phyloP scores from a whole-genome alignment of 148 eudicot species.

The Drosera capensis region DNA sequence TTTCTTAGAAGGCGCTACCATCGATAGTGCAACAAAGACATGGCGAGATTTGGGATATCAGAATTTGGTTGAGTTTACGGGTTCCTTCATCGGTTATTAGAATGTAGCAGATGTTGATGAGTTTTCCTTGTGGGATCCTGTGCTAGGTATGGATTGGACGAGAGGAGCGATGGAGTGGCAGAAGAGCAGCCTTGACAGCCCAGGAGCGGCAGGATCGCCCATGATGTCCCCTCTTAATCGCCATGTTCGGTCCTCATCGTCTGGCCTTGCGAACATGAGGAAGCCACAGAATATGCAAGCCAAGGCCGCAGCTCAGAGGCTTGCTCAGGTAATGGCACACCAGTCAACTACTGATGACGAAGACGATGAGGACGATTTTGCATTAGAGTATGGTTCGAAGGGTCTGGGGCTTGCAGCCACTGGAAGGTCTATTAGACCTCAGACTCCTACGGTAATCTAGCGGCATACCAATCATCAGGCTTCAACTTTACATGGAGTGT shows the following conservation, averaged over 20 bases:
- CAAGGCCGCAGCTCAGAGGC: slow-evolving; percentile 70
- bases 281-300: slow-evolving; percentile 46
- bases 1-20: too few species aligned
- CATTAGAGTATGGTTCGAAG: slow-evolving; percentile 32
- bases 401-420: slow-evolving; percentile 36
- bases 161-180: slow-evolving; percentile 21
- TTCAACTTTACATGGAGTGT: background rate
- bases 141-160: slow-evolving; percentile 28
- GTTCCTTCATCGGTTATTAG: too few species aligned
- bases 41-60: too few species aligned
- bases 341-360: slow-evolving; percentile 34
- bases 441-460: slow-evolving; percentile 47
- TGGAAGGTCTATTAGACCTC: slow-evolving; percentile 37
- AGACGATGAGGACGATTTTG: slow-evolving; percentile 58
- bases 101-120: too few species aligned
- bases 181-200: slow-evolving; percentile 16
- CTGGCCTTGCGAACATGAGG: slow-evolving; percentile 12
- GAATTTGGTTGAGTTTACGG: too few species aligned
- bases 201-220: slow-evolving; percentile 14
- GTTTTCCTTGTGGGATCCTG: too few species aligned
- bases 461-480: background rate
- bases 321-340: slow-evolving; percentile 65
- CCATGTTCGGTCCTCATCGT: slow-evolving; percentile 43
- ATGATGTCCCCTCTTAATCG: slow-evolving; percentile 29
- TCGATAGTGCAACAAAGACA: too few species aligned